Evolutionary conservation across 1,139 yeast genomes (phyloP), one percentile per base, ranked within the genome.

Genomic region (Blastobotrys indianensis): DNA sequence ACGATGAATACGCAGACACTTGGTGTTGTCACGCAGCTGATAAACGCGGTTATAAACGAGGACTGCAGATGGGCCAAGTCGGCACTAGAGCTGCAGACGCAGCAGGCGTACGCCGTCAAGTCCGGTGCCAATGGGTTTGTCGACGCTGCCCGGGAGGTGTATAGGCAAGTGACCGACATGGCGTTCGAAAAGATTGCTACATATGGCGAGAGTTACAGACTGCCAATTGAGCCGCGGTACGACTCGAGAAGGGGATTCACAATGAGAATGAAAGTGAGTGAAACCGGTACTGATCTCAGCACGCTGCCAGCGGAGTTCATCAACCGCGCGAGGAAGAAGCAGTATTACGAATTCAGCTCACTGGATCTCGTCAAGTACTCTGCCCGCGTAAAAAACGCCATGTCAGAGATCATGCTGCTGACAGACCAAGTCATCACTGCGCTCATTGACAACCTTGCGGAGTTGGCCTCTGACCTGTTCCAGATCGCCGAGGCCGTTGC

Each of bases 381-480:
- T 4, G 15, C 28, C 7, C 33, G 41, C 8, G 28, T 38, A 6
- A 38, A 15, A 7, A 29, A 13, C n/a, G 41, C 41, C 2, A 12
- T 38, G 23, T 16, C 20, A 5, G 41, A 38, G 28, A 38, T 38
- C 23, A 12, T 38, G 23, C 15, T 38, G 13, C 2, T 25, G n/a
- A 16, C 30, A n/a, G 41, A 38, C 33, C 23, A 25, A 20, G 29
- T 15, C n/a, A 25, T 38, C 44, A 60, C 64, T 1, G 79, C 81
- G 11, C 88, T 77, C 61, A 53, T 61, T 13, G 57, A 48, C 4
- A 90, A 84, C 58, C 61, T 83, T n/a, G 50, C 50, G 0, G 64
- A 68, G 29, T 69, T 82, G 53, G 59, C 59, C 4, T 56, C 66
- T 0, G 69, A 76, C 36, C 83, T 83, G 58, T 69, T 68, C 2